A percentile compares a stretch with the other conserved stretches of the same genome.
These are phyloP conservation scores for Yarrowia divulgata DNA, from an alignment of 805 yeast genomes.

Conservation along the genomic window DNA sequence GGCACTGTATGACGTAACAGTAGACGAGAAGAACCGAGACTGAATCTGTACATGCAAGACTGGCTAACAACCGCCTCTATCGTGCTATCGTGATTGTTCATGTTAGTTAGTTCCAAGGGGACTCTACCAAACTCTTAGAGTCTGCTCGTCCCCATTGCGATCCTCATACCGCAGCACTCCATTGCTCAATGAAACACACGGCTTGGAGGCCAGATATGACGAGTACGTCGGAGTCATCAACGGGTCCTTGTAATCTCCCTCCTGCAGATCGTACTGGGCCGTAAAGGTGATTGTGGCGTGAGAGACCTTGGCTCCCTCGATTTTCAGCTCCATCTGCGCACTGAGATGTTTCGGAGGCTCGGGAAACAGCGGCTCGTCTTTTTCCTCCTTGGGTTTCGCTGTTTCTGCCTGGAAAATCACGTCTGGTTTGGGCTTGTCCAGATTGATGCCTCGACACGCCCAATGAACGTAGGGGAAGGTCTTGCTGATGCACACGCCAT, in stretches of 20 bases:
- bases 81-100: too few species aligned
- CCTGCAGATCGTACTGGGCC: slow-evolving; percentile 32
- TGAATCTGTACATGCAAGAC: too few species aligned
- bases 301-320: slow-evolving; percentile 11
- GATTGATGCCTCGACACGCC: slow-evolving; percentile 32
- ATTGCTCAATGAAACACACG: slow-evolving; percentile 21
- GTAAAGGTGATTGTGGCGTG: slow-evolving; percentile 14
- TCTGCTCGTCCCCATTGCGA: neutral
- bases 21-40: too few species aligned
- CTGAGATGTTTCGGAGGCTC: slow-evolving; percentile 27
- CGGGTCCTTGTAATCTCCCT: slow-evolving; percentile 26
- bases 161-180: slow-evolving; percentile 14
- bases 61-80: neutral
- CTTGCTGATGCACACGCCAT: slow-evolving; percentile 23
- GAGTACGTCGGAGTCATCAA: slow-evolving; percentile 31
- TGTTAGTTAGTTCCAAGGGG: neutral
- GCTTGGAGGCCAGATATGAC: slow-evolving; percentile 29
- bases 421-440: slow-evolving; percentile 33
- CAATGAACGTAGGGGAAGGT: slow-evolving; percentile 24
- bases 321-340: slow-evolving; percentile 34
- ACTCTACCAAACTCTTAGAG: slow-evolving; percentile 6
- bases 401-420: slow-evolving; percentile 22
- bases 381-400: slow-evolving; percentile 18
- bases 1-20: too few species aligned
- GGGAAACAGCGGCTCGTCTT: slow-evolving; percentile 20